These are phyloP conservation scores for Saturnispora halmiae DNA, from an alignment of 805 yeast species.

Conservation along the genomic window DNA sequence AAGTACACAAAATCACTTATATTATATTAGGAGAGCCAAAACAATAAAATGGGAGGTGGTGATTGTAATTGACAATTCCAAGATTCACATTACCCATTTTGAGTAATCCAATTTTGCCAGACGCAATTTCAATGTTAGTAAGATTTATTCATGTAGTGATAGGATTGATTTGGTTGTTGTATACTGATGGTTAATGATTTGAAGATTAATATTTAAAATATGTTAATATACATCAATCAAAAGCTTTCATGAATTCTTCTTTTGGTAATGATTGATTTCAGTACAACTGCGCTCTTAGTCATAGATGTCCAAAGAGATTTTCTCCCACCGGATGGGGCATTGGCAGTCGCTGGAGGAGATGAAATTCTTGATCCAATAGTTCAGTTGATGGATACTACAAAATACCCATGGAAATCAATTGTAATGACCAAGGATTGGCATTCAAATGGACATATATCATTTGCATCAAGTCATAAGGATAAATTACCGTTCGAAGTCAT, in stretches of 20 bases:
- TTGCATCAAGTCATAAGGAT: constrained; percentile 56
- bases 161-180: too few species aligned
- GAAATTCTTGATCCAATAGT: constrained; percentile 45
- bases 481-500: constrained; percentile 42
- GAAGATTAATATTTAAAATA: too few species aligned
- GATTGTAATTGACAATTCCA: too few species aligned
- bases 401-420: constrained; percentile 48
- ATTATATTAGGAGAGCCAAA: too few species aligned
- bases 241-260: not conserved
- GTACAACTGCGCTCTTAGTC: constrained; percentile 51
- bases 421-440: constrained; percentile 88
- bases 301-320: constrained; percentile 86
- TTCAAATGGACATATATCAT: constrained; percentile 67
- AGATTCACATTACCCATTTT: too few species aligned
- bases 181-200: too few species aligned
- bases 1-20: too few species aligned
- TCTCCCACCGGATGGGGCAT: constrained; percentile 65
- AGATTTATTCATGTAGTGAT: too few species aligned
- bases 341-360: constrained; percentile 65
- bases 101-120: too few species aligned
- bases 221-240: too few species aligned
- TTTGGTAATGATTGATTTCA: not conserved
- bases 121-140: too few species aligned
- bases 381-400: constrained; percentile 31
- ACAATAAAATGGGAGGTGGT: too few species aligned